Conservation (phyloP, 2,329 filamentous ascomycete genomes). For the Cadophora sp. region DNA sequence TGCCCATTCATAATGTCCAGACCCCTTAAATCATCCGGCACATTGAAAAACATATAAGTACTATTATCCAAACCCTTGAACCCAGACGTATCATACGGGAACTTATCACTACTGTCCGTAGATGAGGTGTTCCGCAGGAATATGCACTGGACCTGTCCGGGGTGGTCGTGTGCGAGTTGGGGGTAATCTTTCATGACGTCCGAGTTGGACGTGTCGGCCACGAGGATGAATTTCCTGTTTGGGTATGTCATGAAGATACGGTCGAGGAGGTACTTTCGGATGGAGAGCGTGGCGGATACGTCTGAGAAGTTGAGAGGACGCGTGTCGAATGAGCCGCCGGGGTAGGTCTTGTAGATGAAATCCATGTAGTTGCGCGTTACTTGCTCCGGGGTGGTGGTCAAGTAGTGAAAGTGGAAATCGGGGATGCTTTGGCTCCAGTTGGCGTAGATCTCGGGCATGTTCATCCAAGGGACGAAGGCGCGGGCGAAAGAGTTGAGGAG, state of each 20-base stretch:
- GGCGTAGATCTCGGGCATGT: conserved; percentile 81
- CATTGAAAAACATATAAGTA: conserved; percentile 81
- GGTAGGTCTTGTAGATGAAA: conserved; percentile 80
- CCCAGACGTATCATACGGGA: conserved; percentile 77
- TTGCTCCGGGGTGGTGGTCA: conserved; percentile 82
- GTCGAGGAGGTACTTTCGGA: conserved; percentile 72
- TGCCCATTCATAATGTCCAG: conserved; percentile 72
- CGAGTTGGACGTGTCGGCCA: conserved; percentile 78
- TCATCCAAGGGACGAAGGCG: conserved; percentile 74
- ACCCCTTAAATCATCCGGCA: conserved; percentile 70
- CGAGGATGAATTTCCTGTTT: conserved; percentile 74
- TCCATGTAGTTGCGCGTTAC: conserved; percentile 80
- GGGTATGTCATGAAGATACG: conserved; percentile 80
- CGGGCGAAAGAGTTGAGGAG: conserved; percentile 79
- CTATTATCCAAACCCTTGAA: conserved; percentile 71
- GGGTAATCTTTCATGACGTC: conserved; percentile 75
- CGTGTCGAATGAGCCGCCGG: conserved; percentile 73
- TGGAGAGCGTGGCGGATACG: conserved; percentile 71
- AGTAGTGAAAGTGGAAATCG: conserved; percentile 80
- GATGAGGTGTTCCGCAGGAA: conserved; percentile 76
- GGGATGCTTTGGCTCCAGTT: conserved; percentile 74
- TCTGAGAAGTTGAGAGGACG: conserved; percentile 83
- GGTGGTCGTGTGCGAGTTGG: conserved; percentile 68
- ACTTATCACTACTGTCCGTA: conserved; percentile 70
- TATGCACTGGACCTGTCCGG: conserved; percentile 78